A percentile compares a stretch with the other conserved stretches of the same genome.
phyloP scores from a whole-genome alignment of 108 stramenopile genomes.

The Nannochloropsis gaditana region DNA sequence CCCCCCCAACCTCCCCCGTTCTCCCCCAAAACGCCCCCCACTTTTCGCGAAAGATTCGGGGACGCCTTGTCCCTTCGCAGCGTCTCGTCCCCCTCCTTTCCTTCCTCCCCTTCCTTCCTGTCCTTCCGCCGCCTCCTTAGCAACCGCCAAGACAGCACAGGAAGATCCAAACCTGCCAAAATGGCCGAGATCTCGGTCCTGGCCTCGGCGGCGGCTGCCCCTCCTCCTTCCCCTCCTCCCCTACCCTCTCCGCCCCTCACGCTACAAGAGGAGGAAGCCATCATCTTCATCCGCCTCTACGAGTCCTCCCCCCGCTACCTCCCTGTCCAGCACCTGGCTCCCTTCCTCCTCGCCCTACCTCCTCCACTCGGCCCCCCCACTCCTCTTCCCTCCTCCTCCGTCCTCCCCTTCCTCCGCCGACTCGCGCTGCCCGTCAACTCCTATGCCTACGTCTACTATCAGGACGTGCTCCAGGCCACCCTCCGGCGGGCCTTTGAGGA shows the following conservation, averaged over 20 bases:
- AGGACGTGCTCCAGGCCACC: conserved; percentile 5
- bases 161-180: not conserved
- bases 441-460: not conserved
- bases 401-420: conserved; percentile 8
- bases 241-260: not conserved
- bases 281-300: conserved; percentile 15
- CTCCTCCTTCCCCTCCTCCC: not conserved
- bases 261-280: not conserved
- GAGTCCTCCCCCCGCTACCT: conserved; percentile 10
- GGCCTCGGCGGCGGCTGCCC: not conserved
- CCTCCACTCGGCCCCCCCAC: not conserved
- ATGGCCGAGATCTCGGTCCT: not conserved
- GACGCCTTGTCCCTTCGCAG: too few species aligned
- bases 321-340: not conserved
- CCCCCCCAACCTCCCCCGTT: not conserved
- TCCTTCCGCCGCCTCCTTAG: not conserved
- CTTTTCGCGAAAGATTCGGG: too few species aligned
- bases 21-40: not conserved
- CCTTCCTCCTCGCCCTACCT: conserved; percentile 14
- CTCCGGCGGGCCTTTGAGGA: not conserved
- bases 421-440: not conserved
- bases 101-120: not conserved
- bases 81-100: not conserved
- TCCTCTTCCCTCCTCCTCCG: not conserved
- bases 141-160: not conserved